Base-by-base conservation (phyloP, 371 early-diverging fungal genomes). In the Apophysomyces elegans region DNA sequence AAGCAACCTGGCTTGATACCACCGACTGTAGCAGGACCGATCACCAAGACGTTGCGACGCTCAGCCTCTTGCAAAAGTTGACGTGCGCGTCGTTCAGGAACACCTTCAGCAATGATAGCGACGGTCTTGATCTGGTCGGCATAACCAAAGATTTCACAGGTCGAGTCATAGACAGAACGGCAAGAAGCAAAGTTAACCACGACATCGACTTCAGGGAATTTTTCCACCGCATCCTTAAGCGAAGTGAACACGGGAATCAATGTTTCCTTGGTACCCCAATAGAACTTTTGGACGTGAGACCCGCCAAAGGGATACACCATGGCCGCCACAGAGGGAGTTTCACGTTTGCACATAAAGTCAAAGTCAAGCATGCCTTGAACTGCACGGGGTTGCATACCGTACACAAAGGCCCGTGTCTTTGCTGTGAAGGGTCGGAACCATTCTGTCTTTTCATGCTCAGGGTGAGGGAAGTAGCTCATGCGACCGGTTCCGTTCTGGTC, bases 281-380 rank as follows among this genome's bases (percentile, higher is more conserved):
- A 98, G 85, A 97, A 97, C 84, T 97, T 98, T 77, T 97, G 96
- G 59, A 97, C 94, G 77, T 97, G 96, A 73, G 93, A 92, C 36
- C 98, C 98, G 66, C 99, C 97, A 80, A 98, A 98, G 64, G 99
- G 97, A 82, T 98, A 98, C 72, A 98, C 93, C 96, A 98, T 97
- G 70, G 95, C 95, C 14, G 97, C 97, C 35, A 98, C 99, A n/a
- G 95, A 95, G n/a, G 99, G 98, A 50, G 86, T 75, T n/a, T 79
- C 70, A 66, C 99, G 93, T 85, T 95, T 91, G 89, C 99, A 98
- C 88, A 98, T 98, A 61, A 90, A 96, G 79, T 98, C 99, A 86
- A 97, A 98, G 84, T 98, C 99, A 32, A 98, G 87, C 99, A 98
- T 98, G 70, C 99, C 99, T 83, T 98, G 99, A 37, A 98, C 96